Evolutionary conservation across 2,329 filamentous ascomycete genomes (phyloP).

Genomic region (Neocatenulostroma microsporum): DNA sequence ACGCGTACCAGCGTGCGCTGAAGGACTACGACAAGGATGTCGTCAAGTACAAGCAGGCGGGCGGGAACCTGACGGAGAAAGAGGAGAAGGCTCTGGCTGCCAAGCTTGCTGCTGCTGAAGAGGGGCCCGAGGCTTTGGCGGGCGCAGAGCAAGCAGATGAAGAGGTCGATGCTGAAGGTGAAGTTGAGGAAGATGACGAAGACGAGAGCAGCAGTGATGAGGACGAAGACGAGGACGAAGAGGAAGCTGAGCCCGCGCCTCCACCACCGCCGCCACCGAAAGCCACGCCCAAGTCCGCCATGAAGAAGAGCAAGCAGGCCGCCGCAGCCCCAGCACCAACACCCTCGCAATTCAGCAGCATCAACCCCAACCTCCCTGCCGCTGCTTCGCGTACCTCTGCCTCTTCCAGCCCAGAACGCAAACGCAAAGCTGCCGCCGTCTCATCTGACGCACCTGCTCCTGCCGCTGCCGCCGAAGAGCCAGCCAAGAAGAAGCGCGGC

Average conservation of each 20-base stretch:
- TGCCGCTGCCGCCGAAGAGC: constrained; percentile 10
- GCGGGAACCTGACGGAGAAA: constrained; percentile 21
- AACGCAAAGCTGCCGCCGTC: constrained; percentile 23
- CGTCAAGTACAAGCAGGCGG: constrained; percentile 49
- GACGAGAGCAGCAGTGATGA: constrained; percentile 15
- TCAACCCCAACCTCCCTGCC: constrained; percentile 13
- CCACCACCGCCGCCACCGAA: constrained; percentile 17
- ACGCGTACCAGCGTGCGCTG: constrained; percentile 51
- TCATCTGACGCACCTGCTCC: constrained; percentile 2
- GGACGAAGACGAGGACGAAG: constrained; percentile 27
- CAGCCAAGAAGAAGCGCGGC: constrained; percentile 28
- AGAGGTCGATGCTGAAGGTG: constrained; percentile 3
- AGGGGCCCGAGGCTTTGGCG: constrained; percentile 25
- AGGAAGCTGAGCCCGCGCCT: constrained; percentile 24
- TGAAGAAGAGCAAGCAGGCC: constrained; percentile 20
- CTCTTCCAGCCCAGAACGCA: constrained; percentile 19
- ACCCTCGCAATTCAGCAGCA: constrained; percentile 16
- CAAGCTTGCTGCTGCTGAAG: constrained; percentile 24
- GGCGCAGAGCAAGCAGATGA: constrained; percentile 19
- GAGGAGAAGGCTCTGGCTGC: constrained; percentile 2
- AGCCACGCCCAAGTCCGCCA: constrained; percentile 26
- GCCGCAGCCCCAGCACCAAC: constrained; percentile 14
- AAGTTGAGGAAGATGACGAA: constrained; percentile 5
- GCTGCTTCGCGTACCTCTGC: constrained; percentile 11
- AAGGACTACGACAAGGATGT: constrained; percentile 50